Base-by-base conservation (phyloP, 257 asterid genomes). In the Penstemon eatonii region DNA sequence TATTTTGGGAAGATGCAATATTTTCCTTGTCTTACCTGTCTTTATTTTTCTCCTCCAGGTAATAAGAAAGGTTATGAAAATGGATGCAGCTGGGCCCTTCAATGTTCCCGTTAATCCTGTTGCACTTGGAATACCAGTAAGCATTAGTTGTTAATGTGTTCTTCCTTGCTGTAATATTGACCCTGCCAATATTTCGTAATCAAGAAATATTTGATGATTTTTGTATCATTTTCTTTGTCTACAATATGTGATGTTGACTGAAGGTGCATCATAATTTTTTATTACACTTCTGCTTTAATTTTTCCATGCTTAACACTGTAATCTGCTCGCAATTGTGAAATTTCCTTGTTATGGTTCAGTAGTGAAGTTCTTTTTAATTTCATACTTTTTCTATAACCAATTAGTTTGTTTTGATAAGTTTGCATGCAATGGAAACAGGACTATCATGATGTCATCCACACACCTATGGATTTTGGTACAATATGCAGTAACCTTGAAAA, bases 401-500 rank as follows among this genome's bases (percentile, higher is more conserved):
- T 25, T 25, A 40, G 50, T 60, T 56, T 45, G 13, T 44, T 6
- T 65, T 62, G 37, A 52, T 55, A 47, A 63, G 58, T 42, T 40
- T 71, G 44, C 65, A 18, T 71, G 67, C 55, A 19, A 71, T 69
- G 76, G 72, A 67, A 71, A 76, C 93, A 94, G 99, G 99, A 91
- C 77, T 94, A 94, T 77, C 89, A 89, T 70, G 96, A 94, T 74
- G 96, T 94, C 80, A 91, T 94, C 50, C 82, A 85, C 71, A 94
- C 95, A 64, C 99, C 99, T 8, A 94, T 94, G 99, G 99, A 94
- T 80, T 94, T 94, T 61, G 99, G 97, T 66, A 94, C 99, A 15
- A 82, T 94, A 79, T 89, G 97, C 80, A 89, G 81, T 71, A 91
- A 91, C 79, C 91, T 94, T 80, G 99, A 94, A 74, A 89, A 85